These are phyloP conservation scores for Macrolepiota albuminosa DNA, from an alignment of 768 basidiomycete genomes.

Conservation along the genomic window DNA sequence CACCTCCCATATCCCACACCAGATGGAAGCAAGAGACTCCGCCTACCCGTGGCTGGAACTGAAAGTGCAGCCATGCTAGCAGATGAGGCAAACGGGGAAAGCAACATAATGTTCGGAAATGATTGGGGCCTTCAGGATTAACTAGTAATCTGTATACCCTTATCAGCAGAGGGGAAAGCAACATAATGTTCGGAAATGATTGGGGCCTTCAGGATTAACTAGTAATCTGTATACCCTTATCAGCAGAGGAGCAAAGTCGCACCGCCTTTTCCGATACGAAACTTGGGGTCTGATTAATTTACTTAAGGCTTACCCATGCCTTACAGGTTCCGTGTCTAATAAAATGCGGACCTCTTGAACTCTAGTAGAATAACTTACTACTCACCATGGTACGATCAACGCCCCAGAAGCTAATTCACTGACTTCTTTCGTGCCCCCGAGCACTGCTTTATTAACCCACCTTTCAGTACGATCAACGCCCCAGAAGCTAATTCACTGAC, in stretches of 20 bases:
- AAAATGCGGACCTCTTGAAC: neutral
- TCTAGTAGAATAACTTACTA: neutral
- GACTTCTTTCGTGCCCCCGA: neutral
- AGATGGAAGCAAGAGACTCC: conserved; percentile 19
- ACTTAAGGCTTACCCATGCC: neutral
- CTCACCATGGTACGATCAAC: neutral
- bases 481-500: neutral
- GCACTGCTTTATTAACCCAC: neutral
- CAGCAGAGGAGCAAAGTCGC: neutral
- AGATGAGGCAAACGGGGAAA: conserved; percentile 31
- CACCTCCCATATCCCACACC: conserved; percentile 24
- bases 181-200: conserved; percentile 31
- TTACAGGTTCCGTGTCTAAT: neutral
- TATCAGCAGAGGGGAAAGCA: conserved; percentile 23
- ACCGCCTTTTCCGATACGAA: neutral
- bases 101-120: conserved; percentile 33
- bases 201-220: conserved; percentile 24
- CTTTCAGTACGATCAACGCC: neutral
- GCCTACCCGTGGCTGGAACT: conserved; percentile 32
- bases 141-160: neutral
- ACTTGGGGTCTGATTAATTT: neutral
- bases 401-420: neutral
- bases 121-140: conserved; percentile 26
- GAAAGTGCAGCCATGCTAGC: conserved; percentile 32
- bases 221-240: neutral